phyloP scores from a whole-genome alignment of 768 basidiomycete species.

The Amanita thiersii region DNA sequence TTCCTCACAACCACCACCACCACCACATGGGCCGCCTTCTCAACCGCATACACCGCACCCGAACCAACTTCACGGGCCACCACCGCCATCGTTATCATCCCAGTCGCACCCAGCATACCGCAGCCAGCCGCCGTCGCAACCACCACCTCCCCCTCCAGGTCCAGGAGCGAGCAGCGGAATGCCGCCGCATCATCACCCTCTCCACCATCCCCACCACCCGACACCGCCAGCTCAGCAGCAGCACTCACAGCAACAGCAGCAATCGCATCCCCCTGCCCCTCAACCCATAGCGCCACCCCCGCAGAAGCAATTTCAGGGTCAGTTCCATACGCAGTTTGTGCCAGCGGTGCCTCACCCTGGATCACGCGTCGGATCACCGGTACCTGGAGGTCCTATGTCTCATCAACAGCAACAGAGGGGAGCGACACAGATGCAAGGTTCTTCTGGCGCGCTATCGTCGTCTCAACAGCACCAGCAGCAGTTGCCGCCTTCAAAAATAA shows the following conservation, averaged over 20 bases:
- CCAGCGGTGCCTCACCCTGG: constrained; percentile 11
- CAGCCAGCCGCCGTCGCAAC: constrained; percentile 6
- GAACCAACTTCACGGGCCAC: constrained; percentile 4
- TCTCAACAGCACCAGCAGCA: constrained; percentile 3
- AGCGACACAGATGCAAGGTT: neutral
- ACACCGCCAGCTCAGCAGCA: constrained; percentile 8
- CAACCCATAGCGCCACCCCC: constrained; percentile 11
- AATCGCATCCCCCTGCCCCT: constrained; percentile 8
- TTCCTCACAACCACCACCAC: constrained; percentile 3
- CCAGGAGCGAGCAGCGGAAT: constrained; percentile 1
- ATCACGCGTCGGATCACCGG: constrained; percentile 7
- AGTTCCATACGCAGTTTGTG: constrained; percentile 20
- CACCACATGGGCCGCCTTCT: constrained; percentile 3
- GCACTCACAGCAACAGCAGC: constrained; percentile 3
- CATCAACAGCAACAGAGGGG: constrained; percentile 9
- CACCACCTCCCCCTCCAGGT: neutral
- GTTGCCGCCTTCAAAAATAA: constrained; percentile 1
- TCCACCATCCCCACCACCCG: constrained; percentile 7
- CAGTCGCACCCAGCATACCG: constrained; percentile 6
- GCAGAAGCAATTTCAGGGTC: constrained; percentile 18
- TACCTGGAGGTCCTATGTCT: neutral
- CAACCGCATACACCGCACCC: constrained; percentile 7
- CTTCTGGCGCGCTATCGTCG: neutral
- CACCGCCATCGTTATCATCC: constrained; percentile 1
- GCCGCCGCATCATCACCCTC: constrained; percentile 6